phyloP scores from a whole-genome alignment of 495 filamentous ascomycete genomes.

The Cryomyces minteri region DNA sequence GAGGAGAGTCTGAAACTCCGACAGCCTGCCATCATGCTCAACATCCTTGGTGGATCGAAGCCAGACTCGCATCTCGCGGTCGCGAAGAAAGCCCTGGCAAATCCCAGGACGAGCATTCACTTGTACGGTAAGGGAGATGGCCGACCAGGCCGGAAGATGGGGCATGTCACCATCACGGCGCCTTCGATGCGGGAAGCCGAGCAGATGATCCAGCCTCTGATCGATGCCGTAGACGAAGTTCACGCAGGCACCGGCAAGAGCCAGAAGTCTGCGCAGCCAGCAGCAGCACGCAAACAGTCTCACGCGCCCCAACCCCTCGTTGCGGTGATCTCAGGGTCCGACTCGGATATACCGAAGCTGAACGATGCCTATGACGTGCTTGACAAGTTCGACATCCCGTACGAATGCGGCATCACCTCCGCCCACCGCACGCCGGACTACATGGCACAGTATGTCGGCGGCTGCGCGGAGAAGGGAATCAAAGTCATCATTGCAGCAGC shows the following conservation, averaged over 20 bases:
- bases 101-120: constrained; percentile 49
- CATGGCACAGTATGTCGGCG: constrained; percentile 60
- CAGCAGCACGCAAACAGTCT: background rate
- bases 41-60: constrained; percentile 69
- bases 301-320: constrained; percentile 33
- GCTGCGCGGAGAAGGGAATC: constrained; percentile 49
- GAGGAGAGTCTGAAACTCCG: constrained; percentile 36
- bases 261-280: background rate
- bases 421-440: constrained; percentile 78
- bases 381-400: constrained; percentile 54
- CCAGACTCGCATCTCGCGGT: constrained; percentile 50
- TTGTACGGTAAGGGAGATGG: constrained; percentile 82
- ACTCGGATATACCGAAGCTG: constrained; percentile 74
- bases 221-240: constrained; percentile 16
- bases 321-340: constrained; percentile 86
- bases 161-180: constrained; percentile 67
- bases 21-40: constrained; percentile 75
- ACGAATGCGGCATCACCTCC: constrained; percentile 69
- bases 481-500: constrained; percentile 91
- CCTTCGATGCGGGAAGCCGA: constrained; percentile 56
- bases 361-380: constrained; percentile 61
- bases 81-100: constrained; percentile 35
- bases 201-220: constrained; percentile 31
- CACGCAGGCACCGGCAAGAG: constrained; percentile 1
- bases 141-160: constrained; percentile 82